phyloP scores from a whole-genome alignment of 2,329 filamentous ascomycete species.

The Ophiocordyceps sinensis region DNA sequence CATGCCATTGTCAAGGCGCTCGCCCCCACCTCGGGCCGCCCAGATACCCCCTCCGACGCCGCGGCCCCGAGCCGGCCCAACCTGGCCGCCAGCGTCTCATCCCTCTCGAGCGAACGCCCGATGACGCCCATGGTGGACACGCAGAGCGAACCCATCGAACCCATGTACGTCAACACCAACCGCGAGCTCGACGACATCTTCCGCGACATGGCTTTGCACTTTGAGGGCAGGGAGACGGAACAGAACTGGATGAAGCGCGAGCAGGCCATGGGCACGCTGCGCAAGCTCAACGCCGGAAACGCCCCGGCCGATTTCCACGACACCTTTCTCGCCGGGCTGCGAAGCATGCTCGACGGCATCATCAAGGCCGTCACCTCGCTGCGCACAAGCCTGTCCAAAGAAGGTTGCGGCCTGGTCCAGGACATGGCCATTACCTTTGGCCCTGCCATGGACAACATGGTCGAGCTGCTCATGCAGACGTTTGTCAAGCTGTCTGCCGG shows the following conservation, averaged over 20 bases:
- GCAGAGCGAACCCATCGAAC: slow-evolving; percentile 58
- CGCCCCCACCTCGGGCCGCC: slow-evolving; percentile 31
- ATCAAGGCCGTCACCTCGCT: slow-evolving; percentile 74
- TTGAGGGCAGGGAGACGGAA: slow-evolving; percentile 81
- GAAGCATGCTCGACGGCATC: slow-evolving; percentile 69
- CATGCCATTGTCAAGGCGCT: slow-evolving; percentile 67
- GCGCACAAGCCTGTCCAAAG: slow-evolving; percentile 78
- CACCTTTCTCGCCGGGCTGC: slow-evolving; percentile 55
- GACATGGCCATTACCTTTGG: slow-evolving; percentile 68
- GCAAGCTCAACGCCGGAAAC: slow-evolving; percentile 72
- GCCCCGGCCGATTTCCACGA: slow-evolving; percentile 62
- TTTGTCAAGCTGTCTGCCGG: slow-evolving; percentile 80
- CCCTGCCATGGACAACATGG: slow-evolving; percentile 69
- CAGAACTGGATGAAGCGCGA: slow-evolving; percentile 85
- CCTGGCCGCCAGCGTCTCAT: slow-evolving; percentile 38
- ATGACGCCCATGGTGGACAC: slow-evolving; percentile 48
- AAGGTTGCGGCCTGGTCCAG: slow-evolving; percentile 71
- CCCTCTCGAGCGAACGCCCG: slow-evolving; percentile 34
- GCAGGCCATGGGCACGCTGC: slow-evolving; percentile 61
- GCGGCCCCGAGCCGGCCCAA: slow-evolving; percentile 26
- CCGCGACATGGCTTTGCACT: slow-evolving; percentile 63
- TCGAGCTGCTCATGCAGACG: slow-evolving; percentile 77
- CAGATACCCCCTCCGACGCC: slow-evolving; percentile 25
- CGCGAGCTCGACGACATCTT: slow-evolving; percentile 82
- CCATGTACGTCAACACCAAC: slow-evolving; percentile 68